Evolutionary conservation across 176 grass and related monocot genomes (phyloP).

Genomic region (Oryza glaberrima): DNA sequence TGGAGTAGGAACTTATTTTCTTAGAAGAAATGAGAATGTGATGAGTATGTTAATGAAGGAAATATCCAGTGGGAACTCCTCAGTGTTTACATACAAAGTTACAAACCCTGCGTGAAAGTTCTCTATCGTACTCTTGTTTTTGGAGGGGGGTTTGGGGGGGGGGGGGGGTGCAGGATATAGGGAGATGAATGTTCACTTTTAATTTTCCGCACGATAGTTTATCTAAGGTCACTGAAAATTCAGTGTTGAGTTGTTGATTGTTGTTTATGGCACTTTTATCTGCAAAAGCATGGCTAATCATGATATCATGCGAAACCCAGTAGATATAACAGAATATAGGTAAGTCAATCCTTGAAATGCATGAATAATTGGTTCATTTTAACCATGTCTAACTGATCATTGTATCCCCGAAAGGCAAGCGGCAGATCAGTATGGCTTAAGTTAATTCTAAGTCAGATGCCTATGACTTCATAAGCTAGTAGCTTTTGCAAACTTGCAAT

Average conservation of each 20-base stretch:
- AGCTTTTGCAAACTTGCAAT: neutral
- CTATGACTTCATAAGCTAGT: slow-evolving; percentile 15
- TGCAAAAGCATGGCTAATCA: neutral
- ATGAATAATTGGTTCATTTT: neutral
- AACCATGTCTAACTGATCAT: neutral
- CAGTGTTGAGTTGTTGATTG: neutral
- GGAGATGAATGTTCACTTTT: neutral
- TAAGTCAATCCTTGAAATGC: neutral
- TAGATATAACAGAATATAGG: neutral
- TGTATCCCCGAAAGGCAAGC: neutral
- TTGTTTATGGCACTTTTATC: neutral
- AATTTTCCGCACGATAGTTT: neutral
- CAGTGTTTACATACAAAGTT: neutral
- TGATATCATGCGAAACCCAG: neutral
- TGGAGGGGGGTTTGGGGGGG: too few relatives aligned
- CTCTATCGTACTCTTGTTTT: neutral
- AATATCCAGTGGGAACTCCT: neutral
- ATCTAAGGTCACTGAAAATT: neutral
- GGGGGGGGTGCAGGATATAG: neutral
- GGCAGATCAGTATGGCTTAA: neutral
- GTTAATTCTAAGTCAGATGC: neutral
- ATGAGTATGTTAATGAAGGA: slow-evolving; percentile 7
- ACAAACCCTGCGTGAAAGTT: neutral
- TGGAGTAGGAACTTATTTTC: neutral
- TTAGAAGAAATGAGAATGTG: neutral